Percentiles rank a stretch among this genome's conserved stretches.
These are phyloP conservation scores for Gonapodya prolifera DNA, from an alignment of 192 early-diverging fungal genomes.

Conservation along the genomic window DNA sequence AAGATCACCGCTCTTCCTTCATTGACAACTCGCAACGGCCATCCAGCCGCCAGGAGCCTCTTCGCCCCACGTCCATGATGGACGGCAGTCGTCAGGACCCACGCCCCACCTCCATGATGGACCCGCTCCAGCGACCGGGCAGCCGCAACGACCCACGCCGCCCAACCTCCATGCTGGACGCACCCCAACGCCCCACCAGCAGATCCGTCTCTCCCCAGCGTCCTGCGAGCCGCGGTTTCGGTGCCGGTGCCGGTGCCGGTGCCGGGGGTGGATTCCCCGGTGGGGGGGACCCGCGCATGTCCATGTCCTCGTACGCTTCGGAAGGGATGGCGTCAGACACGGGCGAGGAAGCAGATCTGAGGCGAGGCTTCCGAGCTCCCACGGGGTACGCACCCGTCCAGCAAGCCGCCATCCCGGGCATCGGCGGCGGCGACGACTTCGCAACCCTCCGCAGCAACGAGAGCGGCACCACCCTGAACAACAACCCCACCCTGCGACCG, in stretches of 20 bases:
- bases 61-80: not conserved
- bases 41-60: not conserved
- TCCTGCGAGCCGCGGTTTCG: not conserved
- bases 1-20: not conserved
- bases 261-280: too few relatives aligned
- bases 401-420: not conserved
- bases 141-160: not conserved
- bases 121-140: not conserved
- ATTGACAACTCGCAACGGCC: not conserved
- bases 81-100: too few relatives aligned
- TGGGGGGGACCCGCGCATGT: not conserved
- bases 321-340: not conserved
- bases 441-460: not conserved
- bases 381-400: not conserved
- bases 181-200: not conserved
- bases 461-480: not conserved
- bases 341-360: not conserved
- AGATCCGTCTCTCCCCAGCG: not conserved
- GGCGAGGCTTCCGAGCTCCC: not conserved
- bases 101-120: not conserved
- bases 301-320: not conserved
- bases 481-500: not conserved
- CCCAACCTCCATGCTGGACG: not conserved
- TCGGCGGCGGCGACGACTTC: not conserved
- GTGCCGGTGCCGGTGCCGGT: too few relatives aligned